A percentile compares a stretch with the other conserved stretches of the same genome.
Evolutionary conservation across 768 basidiomycete species (phyloP).

Genomic region (Tricholomella constricta): DNA sequence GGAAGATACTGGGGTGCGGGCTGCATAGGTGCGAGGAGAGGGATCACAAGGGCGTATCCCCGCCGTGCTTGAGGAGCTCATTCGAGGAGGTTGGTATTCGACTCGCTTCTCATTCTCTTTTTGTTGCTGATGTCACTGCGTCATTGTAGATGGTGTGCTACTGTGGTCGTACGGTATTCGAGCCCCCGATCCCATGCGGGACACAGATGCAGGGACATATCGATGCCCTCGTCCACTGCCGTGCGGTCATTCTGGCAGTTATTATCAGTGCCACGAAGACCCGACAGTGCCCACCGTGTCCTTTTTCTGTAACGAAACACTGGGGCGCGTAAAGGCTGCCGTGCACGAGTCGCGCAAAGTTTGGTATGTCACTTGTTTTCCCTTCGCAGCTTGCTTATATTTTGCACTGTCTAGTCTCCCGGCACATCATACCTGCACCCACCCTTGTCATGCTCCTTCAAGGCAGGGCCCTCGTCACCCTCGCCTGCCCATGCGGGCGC

Average conservation of each 20-base stretch:
- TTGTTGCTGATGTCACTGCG: not conserved
- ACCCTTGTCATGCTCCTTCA: constrained; percentile 86
- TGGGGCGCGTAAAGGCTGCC: too few relatives aligned
- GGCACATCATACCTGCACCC: constrained; percentile 71
- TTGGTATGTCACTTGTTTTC: too few relatives aligned
- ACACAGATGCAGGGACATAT: constrained; percentile 70
- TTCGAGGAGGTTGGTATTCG: constrained; percentile 83
- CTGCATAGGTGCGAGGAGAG: constrained; percentile 75
- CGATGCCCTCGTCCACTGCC: constrained; percentile 72
- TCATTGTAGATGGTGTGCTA: constrained; percentile 64
- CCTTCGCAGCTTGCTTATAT: too few relatives aligned
- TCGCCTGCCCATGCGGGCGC: constrained; percentile 84
- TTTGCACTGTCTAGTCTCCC: constrained; percentile 50
- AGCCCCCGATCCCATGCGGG: constrained; percentile 89
- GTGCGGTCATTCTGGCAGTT: constrained; percentile 81
- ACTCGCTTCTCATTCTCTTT: not conserved
- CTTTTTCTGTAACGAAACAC: constrained; percentile 72
- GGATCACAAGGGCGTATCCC: constrained; percentile 85
- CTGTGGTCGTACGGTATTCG: constrained; percentile 84
- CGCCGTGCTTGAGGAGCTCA: constrained; percentile 80
- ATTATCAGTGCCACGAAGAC: constrained; percentile 84
- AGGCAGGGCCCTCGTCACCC: constrained; percentile 62
- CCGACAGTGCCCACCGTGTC: constrained; percentile 81
- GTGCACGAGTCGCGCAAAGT: constrained; percentile 83
- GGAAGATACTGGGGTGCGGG: constrained; percentile 71